phyloP scores from a whole-genome alignment of 2,329 filamentous ascomycete genomes.

The Helminthosporium solani region DNA sequence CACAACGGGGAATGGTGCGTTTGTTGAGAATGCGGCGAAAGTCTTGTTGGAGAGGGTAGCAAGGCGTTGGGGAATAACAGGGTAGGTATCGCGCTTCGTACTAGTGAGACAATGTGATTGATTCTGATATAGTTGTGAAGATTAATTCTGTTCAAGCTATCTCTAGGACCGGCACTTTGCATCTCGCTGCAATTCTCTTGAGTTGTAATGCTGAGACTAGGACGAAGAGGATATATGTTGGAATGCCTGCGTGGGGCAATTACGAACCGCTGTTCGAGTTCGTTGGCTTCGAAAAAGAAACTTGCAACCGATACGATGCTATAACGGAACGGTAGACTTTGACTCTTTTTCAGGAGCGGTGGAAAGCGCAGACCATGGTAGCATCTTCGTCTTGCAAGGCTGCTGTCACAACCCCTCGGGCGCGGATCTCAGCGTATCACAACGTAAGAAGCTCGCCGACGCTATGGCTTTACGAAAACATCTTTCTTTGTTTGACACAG shows the following conservation, averaged over 20 bases:
- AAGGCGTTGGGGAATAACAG: neutral
- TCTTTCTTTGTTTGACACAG: conserved; percentile 41
- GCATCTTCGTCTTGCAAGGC: conserved; percentile 41
- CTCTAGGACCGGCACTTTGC: conserved; percentile 43
- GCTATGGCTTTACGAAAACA: conserved; percentile 21
- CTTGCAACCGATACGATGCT: conserved; percentile 36
- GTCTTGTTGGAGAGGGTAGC: conserved; percentile 30
- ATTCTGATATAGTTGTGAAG: conserved; percentile 10
- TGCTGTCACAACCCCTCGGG: conserved; percentile 45
- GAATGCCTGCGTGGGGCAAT: conserved; percentile 40
- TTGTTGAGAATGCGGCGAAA: conserved; percentile 29
- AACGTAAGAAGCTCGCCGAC: conserved; percentile 34
- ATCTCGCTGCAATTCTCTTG: conserved; percentile 39
- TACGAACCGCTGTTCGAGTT: conserved; percentile 35
- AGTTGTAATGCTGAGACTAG: conserved; percentile 20
- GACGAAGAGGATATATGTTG: conserved; percentile 31
- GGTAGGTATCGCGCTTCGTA: neutral
- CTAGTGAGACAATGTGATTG: too few species aligned
- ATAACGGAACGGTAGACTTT: conserved; percentile 28
- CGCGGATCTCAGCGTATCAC: conserved; percentile 31
- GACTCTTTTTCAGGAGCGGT: conserved; percentile 21
- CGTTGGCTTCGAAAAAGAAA: conserved; percentile 28
- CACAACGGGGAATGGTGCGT: conserved; percentile 37
- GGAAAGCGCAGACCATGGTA: conserved; percentile 25
- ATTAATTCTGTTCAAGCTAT: conserved; percentile 43